phyloP scores from a whole-genome alignment of 1,139 yeast genomes.

The Pichia sp. region DNA sequence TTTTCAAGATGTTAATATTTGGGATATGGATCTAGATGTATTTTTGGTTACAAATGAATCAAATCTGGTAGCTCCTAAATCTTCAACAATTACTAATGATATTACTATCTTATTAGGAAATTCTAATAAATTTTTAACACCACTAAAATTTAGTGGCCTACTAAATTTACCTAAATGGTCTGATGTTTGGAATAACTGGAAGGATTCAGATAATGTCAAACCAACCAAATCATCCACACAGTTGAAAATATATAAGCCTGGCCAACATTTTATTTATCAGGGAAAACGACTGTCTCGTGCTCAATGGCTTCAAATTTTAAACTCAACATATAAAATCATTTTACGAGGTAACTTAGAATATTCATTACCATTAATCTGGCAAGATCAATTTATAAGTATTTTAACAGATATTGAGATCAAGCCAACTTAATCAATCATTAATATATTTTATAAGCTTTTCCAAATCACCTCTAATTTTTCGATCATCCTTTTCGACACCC shows the following conservation, averaged over 20 bases:
- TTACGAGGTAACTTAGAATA: constrained; percentile 77
- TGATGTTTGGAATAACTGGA: constrained; percentile 37
- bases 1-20: constrained; percentile 59
- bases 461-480: constrained; percentile 26
- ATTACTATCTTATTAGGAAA: constrained; percentile 71
- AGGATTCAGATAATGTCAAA: constrained; percentile 39
- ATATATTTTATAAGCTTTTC: constrained; percentile 20
- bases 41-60: constrained; percentile 43
- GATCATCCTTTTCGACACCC: constrained; percentile 16
- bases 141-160: constrained; percentile 60
- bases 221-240: constrained; percentile 51
- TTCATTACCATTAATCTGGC: constrained; percentile 49
- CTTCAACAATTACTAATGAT: constrained; percentile 8
- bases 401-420: constrained; percentile 23
- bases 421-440: constrained; percentile 11
- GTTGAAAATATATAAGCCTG: constrained; percentile 67
- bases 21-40: constrained; percentile 69
- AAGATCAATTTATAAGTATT: constrained; percentile 26
- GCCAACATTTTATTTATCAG: constrained; percentile 45
- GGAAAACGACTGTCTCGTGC: constrained; percentile 30
- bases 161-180: constrained; percentile 20
- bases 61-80: neutral
- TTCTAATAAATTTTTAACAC: constrained; percentile 58
- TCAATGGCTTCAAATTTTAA: constrained; percentile 71
- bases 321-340: constrained; percentile 75